phyloP scores from a whole-genome alignment of 805 yeast genomes.

The Grigorovia jiainica region DNA sequence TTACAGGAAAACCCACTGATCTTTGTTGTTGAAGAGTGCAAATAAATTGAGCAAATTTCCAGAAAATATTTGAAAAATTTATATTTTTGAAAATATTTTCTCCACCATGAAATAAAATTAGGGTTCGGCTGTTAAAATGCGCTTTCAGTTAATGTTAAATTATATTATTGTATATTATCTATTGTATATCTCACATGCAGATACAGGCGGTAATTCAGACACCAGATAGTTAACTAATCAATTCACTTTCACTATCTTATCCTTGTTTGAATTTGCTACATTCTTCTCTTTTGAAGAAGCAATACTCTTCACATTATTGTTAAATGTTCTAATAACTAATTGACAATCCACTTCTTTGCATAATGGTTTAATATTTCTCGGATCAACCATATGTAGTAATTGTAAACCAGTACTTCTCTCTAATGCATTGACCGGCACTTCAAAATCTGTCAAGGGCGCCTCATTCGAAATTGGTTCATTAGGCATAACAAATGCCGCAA shows the following conservation, averaged over 20 bases:
- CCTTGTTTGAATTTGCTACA: no score
- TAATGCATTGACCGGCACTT: constrained; percentile 82
- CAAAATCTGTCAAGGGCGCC: constrained; percentile 62
- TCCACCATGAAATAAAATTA: no score
- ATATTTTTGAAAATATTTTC: constrained; percentile 19
- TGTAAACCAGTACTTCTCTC: constrained; percentile 83
- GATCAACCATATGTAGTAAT: constrained; percentile 61
- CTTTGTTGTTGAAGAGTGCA: no score
- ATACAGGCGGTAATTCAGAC: no score
- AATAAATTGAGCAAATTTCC: no score
- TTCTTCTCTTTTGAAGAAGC: background rate
- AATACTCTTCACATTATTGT: constrained; percentile 22
- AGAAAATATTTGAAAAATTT: background rate
- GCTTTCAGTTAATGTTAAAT: no score
- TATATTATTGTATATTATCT: no score
- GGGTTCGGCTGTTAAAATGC: no score
- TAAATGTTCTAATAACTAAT: constrained; percentile 73
- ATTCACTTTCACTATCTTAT: no score
- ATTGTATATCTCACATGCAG: no score
- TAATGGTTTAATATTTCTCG: constrained; percentile 45
- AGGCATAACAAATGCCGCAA: constrained; percentile 91
- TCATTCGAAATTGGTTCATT: constrained; percentile 69
- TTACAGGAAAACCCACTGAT: no score
- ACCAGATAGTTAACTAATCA: no score
- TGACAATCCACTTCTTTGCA: constrained; percentile 77